A percentile compares a stretch with the other conserved stretches of the same genome.
phyloP scores from a whole-genome alignment of 176 grass and related monocot species.

The Bonia amplexicaulis region DNA sequence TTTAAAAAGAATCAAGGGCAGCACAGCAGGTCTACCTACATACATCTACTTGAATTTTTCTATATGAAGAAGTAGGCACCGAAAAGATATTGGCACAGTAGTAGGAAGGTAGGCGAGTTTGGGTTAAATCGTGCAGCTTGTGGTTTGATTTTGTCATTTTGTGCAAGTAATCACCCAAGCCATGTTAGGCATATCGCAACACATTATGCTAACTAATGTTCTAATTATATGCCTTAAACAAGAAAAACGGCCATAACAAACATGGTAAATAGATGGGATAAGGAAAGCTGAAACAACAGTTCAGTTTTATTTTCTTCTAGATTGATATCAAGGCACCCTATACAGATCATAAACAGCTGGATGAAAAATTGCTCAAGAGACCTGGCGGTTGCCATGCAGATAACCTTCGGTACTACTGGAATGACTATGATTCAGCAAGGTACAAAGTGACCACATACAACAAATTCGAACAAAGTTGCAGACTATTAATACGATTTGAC shows the following conservation, averaged over 20 bases:
- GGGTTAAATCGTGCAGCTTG: not conserved
- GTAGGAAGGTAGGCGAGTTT: not conserved
- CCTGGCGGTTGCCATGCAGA: not conserved
- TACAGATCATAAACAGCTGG: not conserved
- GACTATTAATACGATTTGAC: not conserved
- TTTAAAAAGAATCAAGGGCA: not conserved
- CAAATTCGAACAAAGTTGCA: not conserved
- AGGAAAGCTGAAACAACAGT: not conserved
- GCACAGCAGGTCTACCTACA: not conserved
- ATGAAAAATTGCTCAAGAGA: not conserved
- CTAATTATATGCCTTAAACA: slow-evolving; percentile 1
- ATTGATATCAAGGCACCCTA: not conserved
- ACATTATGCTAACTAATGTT: not conserved
- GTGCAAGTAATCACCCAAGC: not conserved
- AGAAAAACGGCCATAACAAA: not conserved
- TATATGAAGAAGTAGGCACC: not conserved
- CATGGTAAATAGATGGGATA: not conserved
- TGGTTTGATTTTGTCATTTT: not conserved
- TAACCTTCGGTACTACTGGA: not conserved
- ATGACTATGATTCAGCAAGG: not conserved
- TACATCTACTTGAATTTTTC: not conserved
- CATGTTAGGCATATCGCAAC: not conserved
- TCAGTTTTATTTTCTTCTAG: not conserved
- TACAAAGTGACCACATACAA: not conserved
- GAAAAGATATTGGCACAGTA: not conserved